Conservation (phyloP, 345 rosid species). For the Schrenkiella parvula region DNA sequence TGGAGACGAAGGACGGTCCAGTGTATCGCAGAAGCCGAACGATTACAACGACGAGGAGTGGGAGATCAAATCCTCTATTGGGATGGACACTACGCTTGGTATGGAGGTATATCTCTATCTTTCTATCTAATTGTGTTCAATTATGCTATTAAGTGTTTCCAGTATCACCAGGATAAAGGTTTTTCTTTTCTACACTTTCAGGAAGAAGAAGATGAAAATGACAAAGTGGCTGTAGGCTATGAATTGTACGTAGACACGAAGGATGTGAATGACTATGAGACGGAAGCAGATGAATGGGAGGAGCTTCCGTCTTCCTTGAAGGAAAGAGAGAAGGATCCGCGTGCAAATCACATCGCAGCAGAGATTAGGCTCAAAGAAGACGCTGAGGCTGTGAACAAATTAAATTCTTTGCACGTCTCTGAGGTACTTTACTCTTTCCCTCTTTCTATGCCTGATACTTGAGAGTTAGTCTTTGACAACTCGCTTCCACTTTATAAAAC, state of each 20-base stretch:
- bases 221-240: slow-evolving; percentile 56
- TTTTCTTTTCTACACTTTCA: slow-evolving; percentile 22
- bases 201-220: slow-evolving; percentile 78
- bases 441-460: not conserved
- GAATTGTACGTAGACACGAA: slow-evolving; percentile 38
- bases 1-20: slow-evolving; percentile 10
- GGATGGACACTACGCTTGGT: slow-evolving; percentile 68
- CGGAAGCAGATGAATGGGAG: slow-evolving; percentile 42
- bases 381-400: slow-evolving; percentile 59
- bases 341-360: slow-evolving; percentile 71
- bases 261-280: slow-evolving; percentile 47
- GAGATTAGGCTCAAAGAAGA: slow-evolving; percentile 70
- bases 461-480: not conserved
- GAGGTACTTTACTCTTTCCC: slow-evolving; percentile 26
- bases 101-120: slow-evolving; percentile 42
- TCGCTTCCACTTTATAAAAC: not conserved
- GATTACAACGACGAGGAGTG: slow-evolving; percentile 66
- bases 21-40: slow-evolving; percentile 32
- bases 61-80: slow-evolving; percentile 67
- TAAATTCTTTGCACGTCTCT: slow-evolving; percentile 48
- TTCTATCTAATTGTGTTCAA: not conserved
- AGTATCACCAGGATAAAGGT: not conserved
- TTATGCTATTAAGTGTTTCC: not conserved
- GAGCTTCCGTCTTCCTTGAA: slow-evolving; percentile 45
- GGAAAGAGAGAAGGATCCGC: slow-evolving; percentile 54